Evolutionary conservation across 257 asterid genomes (phyloP), one percentile per base, ranked within the genome.

Genomic region (Lycium ferocissimum): DNA sequence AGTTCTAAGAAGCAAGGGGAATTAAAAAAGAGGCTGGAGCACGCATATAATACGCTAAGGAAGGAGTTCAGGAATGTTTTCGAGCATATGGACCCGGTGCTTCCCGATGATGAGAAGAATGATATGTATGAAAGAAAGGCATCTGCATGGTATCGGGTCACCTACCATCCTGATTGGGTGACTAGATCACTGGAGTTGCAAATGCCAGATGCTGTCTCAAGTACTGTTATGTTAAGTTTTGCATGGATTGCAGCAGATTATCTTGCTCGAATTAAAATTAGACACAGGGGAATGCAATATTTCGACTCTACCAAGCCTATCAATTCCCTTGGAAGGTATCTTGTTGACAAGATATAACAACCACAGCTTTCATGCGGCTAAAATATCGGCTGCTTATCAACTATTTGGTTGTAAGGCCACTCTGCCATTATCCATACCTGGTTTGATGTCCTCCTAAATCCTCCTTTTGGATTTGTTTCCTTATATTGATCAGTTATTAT

Each of bases 191-290:
- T 83, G 86, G 94, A 89, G 81, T 85, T 91, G 33, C 91, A 79
- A 1, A 26, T 47, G 61, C 80, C 90, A 2, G 93, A 90, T n/a
- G 94, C 85, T 37, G 83, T 49, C 65, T 91, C 89, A 63, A 86
- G 84, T 61, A 49, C 90, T 0, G 95, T 94, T 18, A 90, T 92
- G 97, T 78, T 97, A 40, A 97, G 99, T 88, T 97, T 97, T 86
- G 90, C 98, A 12, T 95, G 99, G 99, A 95, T 95, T 81, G 98
- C 98, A n/a, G 94, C 94, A 71, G 98, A 97, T 89, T 94, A 94
- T 81, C 92, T 95, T 59, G 95, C 98, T 53, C 91, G 95, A 86
- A 94, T 94, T 67, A 95, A 97, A 84, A 89, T 95, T 35, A 91
- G 89, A 89, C 35, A 49, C 35, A 85, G 93, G 86, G 91, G 81